Base-by-base conservation (phyloP, 768 basidiomycete genomes). In the Xanthoconium stramineum region DNA sequence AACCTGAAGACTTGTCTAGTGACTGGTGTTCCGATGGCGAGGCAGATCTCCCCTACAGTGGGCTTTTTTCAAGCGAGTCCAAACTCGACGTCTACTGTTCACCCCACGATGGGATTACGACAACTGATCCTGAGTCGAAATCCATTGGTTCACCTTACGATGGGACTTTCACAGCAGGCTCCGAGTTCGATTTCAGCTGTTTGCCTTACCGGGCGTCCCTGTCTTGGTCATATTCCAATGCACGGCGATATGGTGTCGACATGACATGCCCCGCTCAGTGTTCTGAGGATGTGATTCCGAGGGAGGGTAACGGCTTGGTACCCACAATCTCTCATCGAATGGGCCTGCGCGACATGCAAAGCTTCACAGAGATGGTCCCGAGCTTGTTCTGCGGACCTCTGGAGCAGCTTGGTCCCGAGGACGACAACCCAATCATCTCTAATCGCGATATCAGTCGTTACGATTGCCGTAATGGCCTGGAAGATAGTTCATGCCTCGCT, bases 221-320 rank as follows among this genome's bases (percentile, higher is more conserved):
- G 2, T 35, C 36, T 15, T 7, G 29, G 15, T 19, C 14, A 0
- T 30, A 20, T 11, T 37, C 44, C 13, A 33, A 33, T 12, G 8
- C 12, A 15, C 57, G 65, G 30, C 60, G 57, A 20, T 44, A 59
- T 1, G 65, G 62, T 1, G 45, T 64, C 1, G 55, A 59, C 4
- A 49, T 65, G 61, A 10, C 33, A 5, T 1, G 43, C 10, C n/a
- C 55, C 2, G 38, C 55, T 1, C 28, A 53, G 38, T 30, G 17
- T 14, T 17, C 58, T 37, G 29, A 39, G 29, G 56, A 30, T 13
- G 20, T 46, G 2, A 46, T 51, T 37, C 42, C 36, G 10, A 45
- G 43, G 33, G 47, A 32, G 0, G 44, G 29, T 6, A 12, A 14
- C 17, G 11, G 9, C 12, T 19, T 53, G 14, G 10, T 38, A 6